Evolutionary conservation across 1,284 basidiomycete species (phyloP).

Genomic region (Ustilago tritici): DNA sequence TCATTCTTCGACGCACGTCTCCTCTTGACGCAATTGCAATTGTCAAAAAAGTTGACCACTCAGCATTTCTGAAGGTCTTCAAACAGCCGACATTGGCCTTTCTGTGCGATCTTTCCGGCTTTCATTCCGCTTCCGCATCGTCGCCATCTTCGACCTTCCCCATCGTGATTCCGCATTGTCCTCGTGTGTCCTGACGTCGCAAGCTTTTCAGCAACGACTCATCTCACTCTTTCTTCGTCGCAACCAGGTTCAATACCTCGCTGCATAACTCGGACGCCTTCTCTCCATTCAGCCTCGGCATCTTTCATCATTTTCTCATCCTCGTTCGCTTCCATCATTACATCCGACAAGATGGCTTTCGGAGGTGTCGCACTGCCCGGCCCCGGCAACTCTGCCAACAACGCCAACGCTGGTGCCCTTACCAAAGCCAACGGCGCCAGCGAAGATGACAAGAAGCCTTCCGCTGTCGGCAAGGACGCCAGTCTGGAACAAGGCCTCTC

Average conservation of each 20-base stretch:
- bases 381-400: slow-evolving; percentile 41
- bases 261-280: slow-evolving; percentile 24
- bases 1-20: slow-evolving; percentile 10
- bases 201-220: slow-evolving; percentile 3
- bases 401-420: slow-evolving; percentile 23
- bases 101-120: slow-evolving; percentile 16
- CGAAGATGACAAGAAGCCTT: slow-evolving; percentile 45
- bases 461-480: slow-evolving; percentile 39
- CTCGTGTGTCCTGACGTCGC: slow-evolving; percentile 6
- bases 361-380: slow-evolving; percentile 55
- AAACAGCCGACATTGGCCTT: slow-evolving; percentile 15
- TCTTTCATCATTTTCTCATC: slow-evolving; percentile 2
- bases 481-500: slow-evolving; percentile 61
- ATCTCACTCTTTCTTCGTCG: slow-evolving; percentile 6
- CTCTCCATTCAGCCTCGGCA: not conserved
- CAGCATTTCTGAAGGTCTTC: slow-evolving; percentile 24
- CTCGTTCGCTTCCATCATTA: slow-evolving; percentile 1
- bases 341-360: slow-evolving; percentile 40
- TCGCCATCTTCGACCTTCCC: slow-evolving; percentile 1
- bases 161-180: slow-evolving; percentile 9
- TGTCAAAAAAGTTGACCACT: slow-evolving; percentile 24
- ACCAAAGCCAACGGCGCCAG: slow-evolving; percentile 37
- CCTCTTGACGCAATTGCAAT: slow-evolving; percentile 22
- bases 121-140: slow-evolving; percentile 12
- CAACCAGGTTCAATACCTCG: slow-evolving; percentile 20